Evolutionary conservation across 345 rosid species (phyloP).

Genomic region (Moringa oleifera): DNA sequence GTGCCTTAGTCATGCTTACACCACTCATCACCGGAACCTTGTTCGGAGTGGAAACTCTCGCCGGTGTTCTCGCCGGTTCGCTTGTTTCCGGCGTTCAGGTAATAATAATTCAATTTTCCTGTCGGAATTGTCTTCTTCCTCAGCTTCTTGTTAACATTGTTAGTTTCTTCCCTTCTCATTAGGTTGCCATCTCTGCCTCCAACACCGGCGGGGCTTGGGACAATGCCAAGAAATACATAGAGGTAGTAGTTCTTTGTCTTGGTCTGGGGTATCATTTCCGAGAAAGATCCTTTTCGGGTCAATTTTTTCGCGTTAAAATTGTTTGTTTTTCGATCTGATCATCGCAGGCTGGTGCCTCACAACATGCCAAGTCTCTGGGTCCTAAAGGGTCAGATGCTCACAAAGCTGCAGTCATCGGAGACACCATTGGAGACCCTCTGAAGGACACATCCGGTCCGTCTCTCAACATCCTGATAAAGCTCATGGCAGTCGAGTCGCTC

Average conservation of each 20-base stretch:
- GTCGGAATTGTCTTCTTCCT: neutral
- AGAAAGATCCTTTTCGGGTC: too few species aligned
- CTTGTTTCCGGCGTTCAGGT: constrained; percentile 74
- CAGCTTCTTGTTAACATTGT: neutral
- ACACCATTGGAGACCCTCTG: constrained; percentile 68
- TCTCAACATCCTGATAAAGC: constrained; percentile 70
- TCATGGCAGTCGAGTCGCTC: constrained; percentile 70
- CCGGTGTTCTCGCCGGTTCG: constrained; percentile 69
- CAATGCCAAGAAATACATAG: constrained; percentile 68
- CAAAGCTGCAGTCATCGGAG: constrained; percentile 73
- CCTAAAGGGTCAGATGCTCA: constrained; percentile 71
- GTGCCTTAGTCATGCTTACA: constrained; percentile 65
- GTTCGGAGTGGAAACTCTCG: constrained; percentile 63
- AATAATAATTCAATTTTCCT: neutral
- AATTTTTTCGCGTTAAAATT: too few species aligned
- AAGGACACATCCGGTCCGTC: constrained; percentile 76
- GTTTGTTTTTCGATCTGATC: neutral
- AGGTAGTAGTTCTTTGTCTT: constrained; percentile 30
- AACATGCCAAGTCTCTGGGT: constrained; percentile 54
- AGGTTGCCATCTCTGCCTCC: constrained; percentile 74
- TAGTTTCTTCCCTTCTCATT: neutral
- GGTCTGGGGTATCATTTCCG: neutral
- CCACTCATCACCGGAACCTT: constrained; percentile 56
- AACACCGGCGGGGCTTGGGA: constrained; percentile 80
- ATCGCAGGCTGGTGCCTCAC: constrained; percentile 48